phyloP scores from a whole-genome alignment of 768 basidiomycete species.

The Rhizopogon rudus region DNA sequence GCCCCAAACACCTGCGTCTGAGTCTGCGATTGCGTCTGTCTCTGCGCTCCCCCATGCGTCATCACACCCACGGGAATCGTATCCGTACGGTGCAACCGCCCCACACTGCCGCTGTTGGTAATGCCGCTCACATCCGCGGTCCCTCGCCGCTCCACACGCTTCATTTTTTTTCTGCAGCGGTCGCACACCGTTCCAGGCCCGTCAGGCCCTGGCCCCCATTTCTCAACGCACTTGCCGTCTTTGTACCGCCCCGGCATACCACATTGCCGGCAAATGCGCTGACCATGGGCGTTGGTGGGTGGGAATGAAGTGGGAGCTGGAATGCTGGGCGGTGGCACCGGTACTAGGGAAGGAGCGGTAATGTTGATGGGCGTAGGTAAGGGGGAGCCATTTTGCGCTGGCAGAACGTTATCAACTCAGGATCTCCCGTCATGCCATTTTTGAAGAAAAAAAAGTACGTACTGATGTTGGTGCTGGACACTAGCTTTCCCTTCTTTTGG shows the following conservation, averaged over 20 bases:
- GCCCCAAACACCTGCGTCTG: slow-evolving; percentile 19
- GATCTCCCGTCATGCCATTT: neutral
- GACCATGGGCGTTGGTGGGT: slow-evolving; percentile 52
- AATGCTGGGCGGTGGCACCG: neutral
- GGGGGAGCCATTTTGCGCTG: slow-evolving; percentile 1
- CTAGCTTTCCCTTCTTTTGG: slow-evolving; percentile 56
- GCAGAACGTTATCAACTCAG: neutral
- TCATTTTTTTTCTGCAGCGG: slow-evolving; percentile 85
- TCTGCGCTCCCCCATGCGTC: slow-evolving; percentile 20
- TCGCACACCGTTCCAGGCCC: slow-evolving; percentile 84
- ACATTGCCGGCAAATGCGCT: slow-evolving; percentile 75
- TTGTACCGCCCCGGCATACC: slow-evolving; percentile 72
- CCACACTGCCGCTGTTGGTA: slow-evolving; percentile 12
- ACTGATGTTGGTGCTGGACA: slow-evolving; percentile 19
- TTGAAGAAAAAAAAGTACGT: slow-evolving; percentile 3
- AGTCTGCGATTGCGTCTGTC: slow-evolving; percentile 13
- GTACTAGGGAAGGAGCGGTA: neutral
- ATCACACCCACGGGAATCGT: slow-evolving; percentile 27
- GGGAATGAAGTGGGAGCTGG: slow-evolving; percentile 19
- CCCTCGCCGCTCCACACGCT: slow-evolving; percentile 71
- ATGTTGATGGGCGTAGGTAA: slow-evolving; percentile 4
- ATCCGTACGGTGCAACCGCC: slow-evolving; percentile 22
- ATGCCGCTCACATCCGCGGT: slow-evolving; percentile 27
- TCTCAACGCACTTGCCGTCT: slow-evolving; percentile 82
- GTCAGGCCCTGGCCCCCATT: slow-evolving; percentile 83